Evolutionary conservation across 2,329 filamentous ascomycete genomes (phyloP), one percentile per base, ranked within the genome.

Genomic region (Ophiostoma quercus): DNA sequence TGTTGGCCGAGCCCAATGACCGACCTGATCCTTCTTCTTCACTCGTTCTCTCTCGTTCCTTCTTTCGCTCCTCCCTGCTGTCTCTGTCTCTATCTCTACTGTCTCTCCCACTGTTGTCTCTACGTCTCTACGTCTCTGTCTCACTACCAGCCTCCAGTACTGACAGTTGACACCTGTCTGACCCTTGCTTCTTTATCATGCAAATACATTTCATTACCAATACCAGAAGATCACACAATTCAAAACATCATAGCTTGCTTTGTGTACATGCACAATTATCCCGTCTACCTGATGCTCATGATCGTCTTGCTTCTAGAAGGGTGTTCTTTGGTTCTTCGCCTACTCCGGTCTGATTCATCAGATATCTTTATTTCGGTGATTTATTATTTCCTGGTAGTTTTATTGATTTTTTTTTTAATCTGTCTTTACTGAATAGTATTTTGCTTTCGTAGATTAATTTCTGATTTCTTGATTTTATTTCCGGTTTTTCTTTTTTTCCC

Each of bases 101-200:
- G 57, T 9, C 37, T 39, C 8, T 8, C 37, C 11, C 9, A 7
- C 39, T 12, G 11, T 9, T 41, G 39, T 14, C 25, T 14, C 11
- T 29, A 29, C 25, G 25, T 29, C 25, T 29, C 25, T 29, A 29
- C 25, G 25, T 29, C 25, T 12, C 51, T 63, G 25, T 34, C 25
- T 32, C 25, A 29, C 29, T 34, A 16, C 25, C 29, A 34, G n/a
- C 51, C n/a, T 63, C 29, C 12, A 34, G 8, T 32, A 16, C 57
- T 62, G 57, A n/a, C 57, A 34, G 57, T 34, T 62, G 57, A 34
- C 57, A 62, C 25, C 19, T 63, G 57, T 63, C 29, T 63, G 14
- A 14, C 16, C 57, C 29, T 63, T 57, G 51, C 22, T 57, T 8
- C 12, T 47, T 16, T 47, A n/a, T 47, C 2, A 16, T 47, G 19